Conservation (phyloP, 2,329 filamentous ascomycete genomes). For the Calonectria montana region DNA sequence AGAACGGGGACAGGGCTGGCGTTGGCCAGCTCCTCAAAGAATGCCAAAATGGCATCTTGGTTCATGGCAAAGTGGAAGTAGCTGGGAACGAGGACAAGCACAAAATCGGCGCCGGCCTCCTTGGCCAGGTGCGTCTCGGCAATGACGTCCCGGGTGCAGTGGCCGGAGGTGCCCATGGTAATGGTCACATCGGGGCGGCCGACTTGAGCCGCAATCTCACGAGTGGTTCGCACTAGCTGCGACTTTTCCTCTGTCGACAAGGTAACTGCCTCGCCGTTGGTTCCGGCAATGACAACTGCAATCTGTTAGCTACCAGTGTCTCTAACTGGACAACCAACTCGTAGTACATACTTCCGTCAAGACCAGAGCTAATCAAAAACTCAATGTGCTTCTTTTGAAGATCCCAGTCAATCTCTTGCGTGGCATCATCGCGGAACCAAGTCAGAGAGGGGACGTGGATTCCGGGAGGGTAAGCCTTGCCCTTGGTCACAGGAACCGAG, state of each 20-base stretch:
- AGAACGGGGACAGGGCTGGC: constrained; percentile 71
- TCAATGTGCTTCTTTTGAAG: constrained; percentile 64
- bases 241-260: constrained; percentile 73
- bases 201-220: constrained; percentile 66
- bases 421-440: constrained; percentile 60
- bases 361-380: constrained; percentile 63
- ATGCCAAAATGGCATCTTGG: constrained; percentile 68
- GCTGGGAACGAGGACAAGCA: constrained; percentile 75
- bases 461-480: constrained; percentile 57
- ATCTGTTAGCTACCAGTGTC: constrained; percentile 25
- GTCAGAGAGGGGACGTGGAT: constrained; percentile 69
- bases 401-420: constrained; percentile 67
- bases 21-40: constrained; percentile 70
- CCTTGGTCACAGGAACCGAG: constrained; percentile 40
- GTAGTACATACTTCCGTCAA: constrained; percentile 57
- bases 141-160: constrained; percentile 75
- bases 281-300: constrained; percentile 73
- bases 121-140: constrained; percentile 72
- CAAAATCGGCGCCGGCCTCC: constrained; percentile 74
- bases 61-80: constrained; percentile 77
- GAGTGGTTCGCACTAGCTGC: constrained; percentile 69
- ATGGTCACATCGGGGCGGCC: constrained; percentile 69
- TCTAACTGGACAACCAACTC: accelerated
- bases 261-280: constrained; percentile 80
- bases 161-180: constrained; percentile 74